phyloP scores from a whole-genome alignment of 2,329 filamentous ascomycete species.

The Neonectria sp. region DNA sequence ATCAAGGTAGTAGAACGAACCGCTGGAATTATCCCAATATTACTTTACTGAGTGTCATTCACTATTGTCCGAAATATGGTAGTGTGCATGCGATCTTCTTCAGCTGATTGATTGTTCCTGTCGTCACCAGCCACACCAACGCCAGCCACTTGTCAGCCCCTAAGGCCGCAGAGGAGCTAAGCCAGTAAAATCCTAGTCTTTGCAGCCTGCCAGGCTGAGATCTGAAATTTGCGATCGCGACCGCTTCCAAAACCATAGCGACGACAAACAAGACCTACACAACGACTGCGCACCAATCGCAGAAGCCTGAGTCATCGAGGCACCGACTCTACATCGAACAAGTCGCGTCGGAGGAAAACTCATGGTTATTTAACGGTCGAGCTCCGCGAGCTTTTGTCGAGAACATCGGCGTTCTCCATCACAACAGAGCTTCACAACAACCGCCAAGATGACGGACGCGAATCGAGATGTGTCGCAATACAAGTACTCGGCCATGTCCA shows the following conservation, averaged over 20 bases:
- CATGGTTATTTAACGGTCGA: conserved; percentile 54
- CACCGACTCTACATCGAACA: conserved; percentile 32
- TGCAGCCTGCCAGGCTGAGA: conserved; percentile 44
- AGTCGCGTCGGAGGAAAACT: conserved; percentile 42
- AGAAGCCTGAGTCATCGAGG: conserved; percentile 39
- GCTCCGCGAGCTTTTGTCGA: conserved; percentile 56
- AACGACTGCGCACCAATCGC: conserved; percentile 45
- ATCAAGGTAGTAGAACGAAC: background rate
- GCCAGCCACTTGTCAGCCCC: conserved; percentile 35
- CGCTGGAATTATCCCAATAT: background rate
- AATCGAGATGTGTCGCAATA: conserved; percentile 93
- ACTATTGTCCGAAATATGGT: background rate
- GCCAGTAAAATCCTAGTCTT: conserved; percentile 30
- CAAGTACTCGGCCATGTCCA: conserved; percentile 99
- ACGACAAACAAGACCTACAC: conserved; percentile 39
- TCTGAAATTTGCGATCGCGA: conserved; percentile 57
- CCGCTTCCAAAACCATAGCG: conserved; percentile 34
- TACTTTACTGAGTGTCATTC: background rate
- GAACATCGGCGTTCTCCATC: conserved; percentile 53
- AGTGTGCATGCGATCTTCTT: background rate
- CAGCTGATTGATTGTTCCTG: background rate
- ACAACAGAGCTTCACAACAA: conserved; percentile 46
- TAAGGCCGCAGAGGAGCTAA: conserved; percentile 19
- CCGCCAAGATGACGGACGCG: conserved; percentile 78
- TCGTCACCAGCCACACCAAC: conserved; percentile 31